Evolutionary conservation across 2,329 filamentous ascomycete genomes (phyloP), one percentile per base, ranked within the genome.

Genomic region (Coniochaeta ligniaria): DNA sequence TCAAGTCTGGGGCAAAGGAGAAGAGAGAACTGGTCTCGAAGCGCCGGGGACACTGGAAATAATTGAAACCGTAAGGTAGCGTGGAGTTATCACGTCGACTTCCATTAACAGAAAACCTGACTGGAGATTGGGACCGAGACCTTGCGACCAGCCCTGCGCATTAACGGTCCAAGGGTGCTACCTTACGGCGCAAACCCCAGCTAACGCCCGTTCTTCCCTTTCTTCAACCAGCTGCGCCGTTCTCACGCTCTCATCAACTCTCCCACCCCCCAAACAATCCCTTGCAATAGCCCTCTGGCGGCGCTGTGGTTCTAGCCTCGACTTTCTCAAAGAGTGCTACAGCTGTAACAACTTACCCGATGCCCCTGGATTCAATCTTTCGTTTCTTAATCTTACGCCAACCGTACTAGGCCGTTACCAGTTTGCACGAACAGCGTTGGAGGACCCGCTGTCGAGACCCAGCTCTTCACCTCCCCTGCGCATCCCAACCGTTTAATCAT

Each of bases 261-360:
- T 63, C 20, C 33, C 35, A 59, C 67, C 65, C 61, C 67, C 65
- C 64, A 66, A 52, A 62, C 61, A 58, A 60, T 6, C 59, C 63
- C 60, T 60, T 45, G 60, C 45, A 45, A 57, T 59, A 62, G 60
- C 64, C 64, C 60, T 61, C 60, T 52, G 45, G 43, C 43, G 20
- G 22, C 47, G 9, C 47, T 52, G 47, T 24, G n/a, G 22, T 24
- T 47, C 43, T 47, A 12, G 26, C 17, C 47, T 7, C 45, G 45
- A 26, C 22, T 43, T 43, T 20, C 7, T 22, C 43, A 47, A 50
- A 22, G n/a, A 26, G 22, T 24, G 60, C 62, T 59, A 22, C 63
- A 63, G 60, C 28, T 56, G 31, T n/a, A n/a, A n/a, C n/a, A n/a
- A n/a, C n/a, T 17, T 56, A 17, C 54, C 35, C 5, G 54, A 56